Evolutionary conservation across 208 protist genomes (phyloP), one percentile per base, ranked within the genome.

Genomic region (Crithidia mellificae): DNA sequence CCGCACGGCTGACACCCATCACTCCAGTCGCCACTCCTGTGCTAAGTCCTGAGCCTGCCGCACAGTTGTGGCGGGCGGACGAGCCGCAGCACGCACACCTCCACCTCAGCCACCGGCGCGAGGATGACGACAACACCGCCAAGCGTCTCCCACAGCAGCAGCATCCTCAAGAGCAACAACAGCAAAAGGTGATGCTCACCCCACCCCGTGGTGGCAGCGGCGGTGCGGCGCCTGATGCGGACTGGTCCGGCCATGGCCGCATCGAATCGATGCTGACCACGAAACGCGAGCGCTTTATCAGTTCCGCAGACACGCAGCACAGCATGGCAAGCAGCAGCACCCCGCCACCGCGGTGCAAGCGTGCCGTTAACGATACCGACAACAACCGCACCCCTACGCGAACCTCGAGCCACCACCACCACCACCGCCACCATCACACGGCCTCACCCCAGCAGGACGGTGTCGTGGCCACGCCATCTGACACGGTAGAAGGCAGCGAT

Each of bases 261-360:
- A 29, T 55, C 4, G 59, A 55, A 46, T 6, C 44, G 47, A 55
- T 55, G 59, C 27, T 55, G 46, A 22, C 59, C 32, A 34, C 59
- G 30, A 74, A 74, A 44, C 70, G 70, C 2, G 53, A 75, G 30
- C 70, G 70, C 39, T 61, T 69, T 15, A 36, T 65, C 53, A 59
- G 62, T 20, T 75, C 70, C 17, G 61, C 59, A 11, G 62, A 75
- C 20, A 69, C 70, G 41, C 62, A 75, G 56, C 62, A 75, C 62
- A 75, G 62, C 34, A 22, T 65, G n/a, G 36, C 70, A 4, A 65
- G 70, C 46, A 70, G 56, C 49, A 65, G 53, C 39, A 52, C 43
- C 25, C 56, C 62, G 25, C 56, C 49, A 15, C 63, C 62, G 22
- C 63, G 70, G 17, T 36, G 38, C 39, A 65, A 24, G 38, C 53